A percentile compares a stretch with the other conserved stretches of the same genome.
These are phyloP conservation scores for Boletus smithii DNA, from an alignment of 1,284 basidiomycete genomes.

Conservation along the genomic window DNA sequence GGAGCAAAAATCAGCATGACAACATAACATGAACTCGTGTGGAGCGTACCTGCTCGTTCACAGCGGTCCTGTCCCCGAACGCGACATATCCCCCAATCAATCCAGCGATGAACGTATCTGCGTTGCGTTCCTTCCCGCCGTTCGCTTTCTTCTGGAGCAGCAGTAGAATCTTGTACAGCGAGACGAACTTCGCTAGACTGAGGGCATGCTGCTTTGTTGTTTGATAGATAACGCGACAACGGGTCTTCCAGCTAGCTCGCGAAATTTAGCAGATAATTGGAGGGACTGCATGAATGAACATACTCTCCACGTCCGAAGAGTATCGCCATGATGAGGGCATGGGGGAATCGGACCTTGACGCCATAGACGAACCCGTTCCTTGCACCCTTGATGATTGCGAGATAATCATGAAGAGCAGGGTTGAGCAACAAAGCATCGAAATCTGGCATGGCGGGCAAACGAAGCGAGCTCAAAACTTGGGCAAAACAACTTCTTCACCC, in stretches of 20 bases:
- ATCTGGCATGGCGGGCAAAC: slow-evolving; percentile 23
- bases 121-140: slow-evolving; percentile 74
- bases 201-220: slow-evolving; percentile 89
- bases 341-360: slow-evolving; percentile 95
- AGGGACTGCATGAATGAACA: slow-evolving; percentile 33
- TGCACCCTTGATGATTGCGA: slow-evolving; percentile 92
- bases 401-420: slow-evolving; percentile 84
- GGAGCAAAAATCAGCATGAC: slow-evolving; percentile 1
- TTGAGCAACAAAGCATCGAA: slow-evolving; percentile 44
- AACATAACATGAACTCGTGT: background rate
- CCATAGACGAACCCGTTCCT: slow-evolving; percentile 92
- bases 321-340: slow-evolving; percentile 98
- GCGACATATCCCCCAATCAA: slow-evolving; percentile 89
- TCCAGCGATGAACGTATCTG: slow-evolving; percentile 92
- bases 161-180: slow-evolving; percentile 87
- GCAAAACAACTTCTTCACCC: background rate
- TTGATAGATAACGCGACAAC: slow-evolving; percentile 68
- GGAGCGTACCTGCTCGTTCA: slow-evolving; percentile 89
- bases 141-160: slow-evolving; percentile 79
- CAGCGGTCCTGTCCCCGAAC: slow-evolving; percentile 93
- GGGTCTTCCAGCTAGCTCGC: slow-evolving; percentile 59
- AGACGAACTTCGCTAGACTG: slow-evolving; percentile 91
- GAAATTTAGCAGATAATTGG: slow-evolving; percentile 11
- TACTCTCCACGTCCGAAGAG: slow-evolving; percentile 88
- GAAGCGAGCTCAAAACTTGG: background rate